These are phyloP conservation scores for Albizia julibrissin DNA, from an alignment of 306 rosid species.

Conservation along the genomic window DNA sequence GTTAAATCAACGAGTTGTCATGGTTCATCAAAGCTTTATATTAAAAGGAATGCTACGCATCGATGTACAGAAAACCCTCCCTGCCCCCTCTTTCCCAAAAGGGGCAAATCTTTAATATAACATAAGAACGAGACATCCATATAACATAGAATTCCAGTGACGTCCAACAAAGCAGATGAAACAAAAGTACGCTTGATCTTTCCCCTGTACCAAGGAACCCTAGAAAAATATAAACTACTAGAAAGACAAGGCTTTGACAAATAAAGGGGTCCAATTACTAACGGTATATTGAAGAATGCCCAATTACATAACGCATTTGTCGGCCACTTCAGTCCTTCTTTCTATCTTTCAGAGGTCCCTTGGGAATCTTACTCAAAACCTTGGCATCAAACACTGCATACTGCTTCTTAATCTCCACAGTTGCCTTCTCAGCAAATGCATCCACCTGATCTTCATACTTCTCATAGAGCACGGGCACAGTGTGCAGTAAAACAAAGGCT, in stretches of 20 bases:
- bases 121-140: slow-evolving; percentile 25
- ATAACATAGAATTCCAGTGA: slow-evolving; percentile 22
- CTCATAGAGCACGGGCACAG: slow-evolving; percentile 85
- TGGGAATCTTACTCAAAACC: slow-evolving; percentile 87
- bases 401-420: slow-evolving; percentile 72
- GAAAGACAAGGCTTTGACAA: slow-evolving; percentile 40
- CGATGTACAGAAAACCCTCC: neutral
- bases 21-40: neutral
- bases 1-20: neutral
- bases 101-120: slow-evolving; percentile 19
- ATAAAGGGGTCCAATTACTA: slow-evolving; percentile 35
- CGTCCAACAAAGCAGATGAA: slow-evolving; percentile 33
- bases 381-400: slow-evolving; percentile 82
- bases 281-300: slow-evolving; percentile 27
- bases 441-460: slow-evolving; percentile 80
- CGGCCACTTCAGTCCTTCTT: slow-evolving; percentile 54
- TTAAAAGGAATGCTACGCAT: neutral
- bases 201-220: slow-evolving; percentile 39
- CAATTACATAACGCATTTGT: slow-evolving; percentile 31
- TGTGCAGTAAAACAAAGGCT: slow-evolving; percentile 80
- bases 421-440: slow-evolving; percentile 78
- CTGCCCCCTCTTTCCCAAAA: neutral
- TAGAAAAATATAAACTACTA: slow-evolving; percentile 10
- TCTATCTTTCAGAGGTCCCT: slow-evolving; percentile 66
- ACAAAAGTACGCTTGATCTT: slow-evolving; percentile 16